These are phyloP conservation scores for Blastobotrys muscicola DNA, from an alignment of 805 yeast species.

Conservation along the genomic window DNA sequence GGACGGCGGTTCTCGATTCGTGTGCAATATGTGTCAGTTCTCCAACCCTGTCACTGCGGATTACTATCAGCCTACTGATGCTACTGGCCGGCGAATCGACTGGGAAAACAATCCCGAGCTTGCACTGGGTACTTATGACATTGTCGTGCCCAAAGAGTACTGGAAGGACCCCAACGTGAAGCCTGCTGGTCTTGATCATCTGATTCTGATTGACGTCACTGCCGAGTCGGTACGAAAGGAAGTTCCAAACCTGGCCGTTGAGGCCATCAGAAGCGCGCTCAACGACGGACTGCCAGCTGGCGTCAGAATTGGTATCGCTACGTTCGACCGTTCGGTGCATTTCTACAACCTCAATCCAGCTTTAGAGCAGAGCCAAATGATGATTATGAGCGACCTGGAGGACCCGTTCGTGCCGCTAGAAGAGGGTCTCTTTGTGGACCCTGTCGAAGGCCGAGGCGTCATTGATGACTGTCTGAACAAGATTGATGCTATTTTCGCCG, in stretches of 20 bases:
- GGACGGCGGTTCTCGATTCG: slow-evolving; percentile 49
- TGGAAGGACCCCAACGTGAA: slow-evolving; percentile 35
- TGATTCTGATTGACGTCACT: slow-evolving; percentile 65
- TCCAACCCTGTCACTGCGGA: slow-evolving; percentile 60
- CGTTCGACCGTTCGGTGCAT: slow-evolving; percentile 63
- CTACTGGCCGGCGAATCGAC: slow-evolving; percentile 55
- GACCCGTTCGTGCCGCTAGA: slow-evolving; percentile 78
- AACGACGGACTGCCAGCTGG: slow-evolving; percentile 33
- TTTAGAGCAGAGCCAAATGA: slow-evolving; percentile 47
- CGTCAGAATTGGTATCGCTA: slow-evolving; percentile 57
- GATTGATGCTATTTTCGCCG: slow-evolving; percentile 39
- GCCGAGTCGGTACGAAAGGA: slow-evolving; percentile 49
- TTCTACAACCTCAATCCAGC: slow-evolving; percentile 58
- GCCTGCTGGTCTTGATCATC: slow-evolving; percentile 50
- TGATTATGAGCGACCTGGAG: slow-evolving; percentile 57
- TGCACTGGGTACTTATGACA: slow-evolving; percentile 75
- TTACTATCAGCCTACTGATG: slow-evolving; percentile 54
- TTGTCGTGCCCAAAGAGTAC: slow-evolving; percentile 66
- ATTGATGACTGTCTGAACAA: slow-evolving; percentile 61
- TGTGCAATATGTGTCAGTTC: slow-evolving; percentile 82
- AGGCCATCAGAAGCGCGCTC: slow-evolving; percentile 54
- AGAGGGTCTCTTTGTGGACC: slow-evolving; percentile 70
- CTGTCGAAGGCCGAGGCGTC: slow-evolving; percentile 50
- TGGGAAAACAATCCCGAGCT: slow-evolving; percentile 62
- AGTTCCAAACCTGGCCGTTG: slow-evolving; percentile 54